These are phyloP conservation scores for Sanghuangporus sanghuang DNA, from an alignment of 1,284 basidiomycete species.

Conservation along the genomic window DNA sequence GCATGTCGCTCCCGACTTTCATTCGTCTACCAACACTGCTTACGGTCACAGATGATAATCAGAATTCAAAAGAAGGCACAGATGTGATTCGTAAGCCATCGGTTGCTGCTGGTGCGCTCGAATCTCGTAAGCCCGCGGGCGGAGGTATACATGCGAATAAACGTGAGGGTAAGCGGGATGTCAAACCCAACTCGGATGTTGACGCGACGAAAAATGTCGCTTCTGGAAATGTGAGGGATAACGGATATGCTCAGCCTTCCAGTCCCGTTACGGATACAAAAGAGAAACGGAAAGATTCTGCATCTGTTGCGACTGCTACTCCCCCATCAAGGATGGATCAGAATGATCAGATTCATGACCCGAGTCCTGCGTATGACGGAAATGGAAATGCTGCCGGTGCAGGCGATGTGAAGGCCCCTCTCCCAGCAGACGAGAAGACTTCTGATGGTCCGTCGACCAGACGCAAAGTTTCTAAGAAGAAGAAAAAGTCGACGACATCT, in stretches of 20 bases:
- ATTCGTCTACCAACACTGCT: background rate
- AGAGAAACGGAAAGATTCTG: background rate
- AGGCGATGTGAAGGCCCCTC: background rate
- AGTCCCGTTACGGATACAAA: background rate
- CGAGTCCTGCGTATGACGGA: background rate
- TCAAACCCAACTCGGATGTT: background rate
- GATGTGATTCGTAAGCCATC: conserved; percentile 13
- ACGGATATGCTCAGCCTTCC: conserved; percentile 2
- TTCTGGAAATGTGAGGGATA: background rate
- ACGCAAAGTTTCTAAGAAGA: background rate
- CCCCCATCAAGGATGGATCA: background rate
- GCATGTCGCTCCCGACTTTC: conserved; percentile 3
- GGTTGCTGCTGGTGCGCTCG: conserved; percentile 8
- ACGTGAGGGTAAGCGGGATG: background rate
- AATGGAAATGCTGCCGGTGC: background rate
- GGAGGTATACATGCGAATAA: conserved; percentile 8
- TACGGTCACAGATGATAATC: background rate
- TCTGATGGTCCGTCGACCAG: background rate
- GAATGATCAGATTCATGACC: background rate
- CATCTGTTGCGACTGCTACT: background rate
- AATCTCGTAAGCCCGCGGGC: background rate
- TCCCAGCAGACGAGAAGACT: background rate
- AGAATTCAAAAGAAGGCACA: background rate
- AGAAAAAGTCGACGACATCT: too few species aligned
- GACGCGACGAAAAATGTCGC: background rate